Evolutionary conservation across 257 asterid genomes (phyloP).

Genomic region (Agastache rugosa): DNA sequence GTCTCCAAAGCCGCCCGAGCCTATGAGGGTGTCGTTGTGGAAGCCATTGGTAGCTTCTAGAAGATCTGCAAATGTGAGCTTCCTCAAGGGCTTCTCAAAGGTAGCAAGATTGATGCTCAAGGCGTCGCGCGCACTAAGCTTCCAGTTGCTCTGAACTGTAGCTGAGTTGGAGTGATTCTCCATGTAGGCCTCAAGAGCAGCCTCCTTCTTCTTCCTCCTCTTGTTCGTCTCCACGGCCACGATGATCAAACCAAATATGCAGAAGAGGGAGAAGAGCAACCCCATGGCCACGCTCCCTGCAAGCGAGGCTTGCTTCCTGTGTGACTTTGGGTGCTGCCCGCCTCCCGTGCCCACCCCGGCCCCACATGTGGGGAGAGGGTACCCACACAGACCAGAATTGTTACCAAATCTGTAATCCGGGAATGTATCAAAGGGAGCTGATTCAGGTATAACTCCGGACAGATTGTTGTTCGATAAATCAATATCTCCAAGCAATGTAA

Average conservation of each 20-base stretch:
- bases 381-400: constrained; percentile 88
- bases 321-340: constrained; percentile 56
- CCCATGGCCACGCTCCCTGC: constrained; percentile 93
- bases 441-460: constrained; percentile 77
- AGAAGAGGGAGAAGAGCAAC: constrained; percentile 74
- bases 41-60: constrained; percentile 88
- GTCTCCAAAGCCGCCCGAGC: constrained; percentile 96
- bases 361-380: constrained; percentile 71
- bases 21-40: constrained; percentile 72
- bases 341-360: constrained; percentile 31
- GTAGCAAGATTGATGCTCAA: constrained; percentile 76
- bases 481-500: constrained; percentile 70
- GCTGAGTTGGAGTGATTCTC: constrained; percentile 76
- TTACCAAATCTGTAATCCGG: constrained; percentile 67
- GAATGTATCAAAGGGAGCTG: constrained; percentile 82
- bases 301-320: constrained; percentile 68
- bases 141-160: constrained; percentile 71
- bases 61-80: constrained; percentile 92
- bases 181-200: constrained; percentile 73
- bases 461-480: constrained; percentile 82
- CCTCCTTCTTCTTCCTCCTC: constrained; percentile 81
- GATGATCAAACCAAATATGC: constrained; percentile 75
- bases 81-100: constrained; percentile 83
- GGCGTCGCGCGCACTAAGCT: constrained; percentile 72
- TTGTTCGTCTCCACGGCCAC: constrained; percentile 73